These are phyloP conservation scores for Trichothecium sympodiale DNA, from an alignment of 2,329 filamentous ascomycete species.

Conservation along the genomic window DNA sequence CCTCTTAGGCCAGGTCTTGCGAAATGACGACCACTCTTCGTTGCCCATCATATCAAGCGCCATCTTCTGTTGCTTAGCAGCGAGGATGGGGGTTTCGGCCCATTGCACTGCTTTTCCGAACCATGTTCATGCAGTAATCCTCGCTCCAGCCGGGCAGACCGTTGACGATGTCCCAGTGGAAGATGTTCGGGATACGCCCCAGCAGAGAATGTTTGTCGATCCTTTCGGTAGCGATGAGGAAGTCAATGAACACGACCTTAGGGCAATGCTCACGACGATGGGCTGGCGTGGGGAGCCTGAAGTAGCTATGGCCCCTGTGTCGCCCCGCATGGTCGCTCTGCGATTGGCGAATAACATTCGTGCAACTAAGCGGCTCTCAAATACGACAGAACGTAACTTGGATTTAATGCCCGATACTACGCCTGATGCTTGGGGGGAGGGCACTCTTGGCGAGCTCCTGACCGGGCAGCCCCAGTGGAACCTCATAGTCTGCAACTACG, in stretches of 20 bases:
- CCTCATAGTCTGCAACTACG: constrained; percentile 52
- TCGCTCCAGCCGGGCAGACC: constrained; percentile 46
- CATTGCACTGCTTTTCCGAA: constrained; percentile 72
- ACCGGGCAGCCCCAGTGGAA: constrained; percentile 28
- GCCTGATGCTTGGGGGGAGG: constrained; percentile 8
- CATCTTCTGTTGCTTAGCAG: constrained; percentile 75
- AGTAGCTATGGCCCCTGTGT: neutral
- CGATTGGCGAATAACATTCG: constrained; percentile 57
- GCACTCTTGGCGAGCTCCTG: constrained; percentile 21
- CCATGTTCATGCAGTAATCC: constrained; percentile 74
- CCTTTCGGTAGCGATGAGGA: constrained; percentile 65
- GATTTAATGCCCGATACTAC: constrained; percentile 16
- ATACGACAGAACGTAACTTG: constrained; percentile 1
- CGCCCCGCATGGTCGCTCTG: neutral
- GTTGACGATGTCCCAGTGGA: constrained; percentile 39
- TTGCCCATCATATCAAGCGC: constrained; percentile 77
- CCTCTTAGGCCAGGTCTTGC: constrained; percentile 73
- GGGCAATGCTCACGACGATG: neutral
- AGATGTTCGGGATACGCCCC: constrained; percentile 22
- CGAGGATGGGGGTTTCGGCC: constrained; percentile 63
- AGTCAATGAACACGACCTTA: constrained; percentile 37
- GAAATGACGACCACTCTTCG: constrained; percentile 61
- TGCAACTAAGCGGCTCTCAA: constrained; percentile 40
- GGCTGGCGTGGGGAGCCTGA: neutral
- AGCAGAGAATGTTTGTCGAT: constrained; percentile 63